phyloP scores from a whole-genome alignment of 495 filamentous ascomycete genomes.

The Aspergillus sclerotioniger region DNA sequence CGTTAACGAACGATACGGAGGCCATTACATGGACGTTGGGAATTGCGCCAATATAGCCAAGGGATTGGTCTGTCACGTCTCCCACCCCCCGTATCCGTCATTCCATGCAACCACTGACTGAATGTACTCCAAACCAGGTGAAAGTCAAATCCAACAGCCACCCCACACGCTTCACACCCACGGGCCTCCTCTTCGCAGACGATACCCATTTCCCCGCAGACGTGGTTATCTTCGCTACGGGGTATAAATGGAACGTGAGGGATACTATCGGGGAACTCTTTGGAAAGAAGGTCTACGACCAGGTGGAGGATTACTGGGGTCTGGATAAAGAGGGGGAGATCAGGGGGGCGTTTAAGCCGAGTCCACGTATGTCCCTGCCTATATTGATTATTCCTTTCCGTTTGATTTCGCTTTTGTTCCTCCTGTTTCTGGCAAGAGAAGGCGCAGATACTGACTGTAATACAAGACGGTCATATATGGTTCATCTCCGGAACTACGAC shows the following conservation, averaged over 20 bases:
- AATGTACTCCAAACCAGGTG: too few relatives aligned
- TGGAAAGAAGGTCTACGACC: slow-evolving; percentile 25
- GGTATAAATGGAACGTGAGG: slow-evolving; percentile 31
- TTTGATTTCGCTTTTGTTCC: neutral
- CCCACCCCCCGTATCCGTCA: too few relatives aligned
- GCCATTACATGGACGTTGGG: slow-evolving; percentile 39
- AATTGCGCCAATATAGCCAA: slow-evolving; percentile 25
- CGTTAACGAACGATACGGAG: slow-evolving; percentile 30
- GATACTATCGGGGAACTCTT: slow-evolving; percentile 21
- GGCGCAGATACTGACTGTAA: too few relatives aligned
- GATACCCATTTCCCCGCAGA: slow-evolving; percentile 31
- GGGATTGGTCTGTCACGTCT: neutral
- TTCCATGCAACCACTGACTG: too few relatives aligned
- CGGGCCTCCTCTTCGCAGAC: slow-evolving; percentile 29
- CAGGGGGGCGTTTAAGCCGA: slow-evolving; percentile 28
- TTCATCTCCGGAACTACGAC: slow-evolving; percentile 28
- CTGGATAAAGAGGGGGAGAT: slow-evolving; percentile 37
- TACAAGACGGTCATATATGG: slow-evolving; percentile 32
- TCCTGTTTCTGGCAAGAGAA: neutral
- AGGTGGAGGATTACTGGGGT: slow-evolving; percentile 35
- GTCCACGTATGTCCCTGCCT: slow-evolving; percentile 23
- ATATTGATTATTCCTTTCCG: neutral
- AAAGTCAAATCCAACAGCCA: slow-evolving; percentile 23
- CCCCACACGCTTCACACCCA: neutral
- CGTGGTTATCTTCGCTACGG: slow-evolving; percentile 36